Conservation (phyloP, 495 filamentous ascomycete genomes). For the Choiromyces venosus region DNA sequence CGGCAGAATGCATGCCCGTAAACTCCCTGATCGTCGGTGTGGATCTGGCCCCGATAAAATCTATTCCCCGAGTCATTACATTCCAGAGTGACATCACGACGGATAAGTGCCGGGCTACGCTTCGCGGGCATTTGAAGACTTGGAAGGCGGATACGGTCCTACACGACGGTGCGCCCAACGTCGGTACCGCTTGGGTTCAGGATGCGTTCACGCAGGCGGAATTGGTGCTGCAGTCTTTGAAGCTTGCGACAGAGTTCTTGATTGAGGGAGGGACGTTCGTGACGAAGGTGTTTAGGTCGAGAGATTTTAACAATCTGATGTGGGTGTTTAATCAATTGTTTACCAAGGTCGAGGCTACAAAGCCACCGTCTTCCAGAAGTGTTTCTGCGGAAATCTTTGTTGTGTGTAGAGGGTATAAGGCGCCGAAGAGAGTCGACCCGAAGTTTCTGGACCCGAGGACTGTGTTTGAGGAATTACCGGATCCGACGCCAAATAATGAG, state of each 20-base stretch:
- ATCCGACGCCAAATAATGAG: slow-evolving; percentile 87
- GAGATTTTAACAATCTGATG: slow-evolving; percentile 90
- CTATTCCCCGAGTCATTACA: slow-evolving; percentile 84
- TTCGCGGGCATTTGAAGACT: slow-evolving; percentile 83
- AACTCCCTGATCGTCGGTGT: slow-evolving; percentile 90
- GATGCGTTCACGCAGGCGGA: slow-evolving; percentile 98
- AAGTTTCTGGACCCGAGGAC: slow-evolving; percentile 83
- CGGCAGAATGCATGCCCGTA: slow-evolving; percentile 86
- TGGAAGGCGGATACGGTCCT: slow-evolving; percentile 98
- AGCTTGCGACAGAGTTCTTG: slow-evolving; percentile 90
- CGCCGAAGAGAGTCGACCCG: slow-evolving; percentile 86
- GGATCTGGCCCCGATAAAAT: slow-evolving; percentile 91
- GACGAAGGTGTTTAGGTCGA: slow-evolving; percentile 96
- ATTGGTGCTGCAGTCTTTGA: slow-evolving; percentile 83
- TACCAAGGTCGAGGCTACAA: slow-evolving; percentile 88
- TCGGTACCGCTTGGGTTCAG: slow-evolving; percentile 96
- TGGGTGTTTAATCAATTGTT: slow-evolving; percentile 99
- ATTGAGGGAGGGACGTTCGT: slow-evolving; percentile 87
- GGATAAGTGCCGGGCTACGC: slow-evolving; percentile 90
- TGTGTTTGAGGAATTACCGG: slow-evolving; percentile 91
- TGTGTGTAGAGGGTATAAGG: slow-evolving; percentile 88
- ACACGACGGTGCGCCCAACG: slow-evolving; percentile 96
- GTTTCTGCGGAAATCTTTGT: slow-evolving; percentile 98
- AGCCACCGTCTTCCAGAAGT: slow-evolving; percentile 90
- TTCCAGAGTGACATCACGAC: slow-evolving; percentile 99